Percentiles rank a stretch among this genome's conserved stretches.
These are phyloP conservation scores for Barnettozyma botsteinii DNA, from an alignment of 805 yeast genomes.

Conservation along the genomic window DNA sequence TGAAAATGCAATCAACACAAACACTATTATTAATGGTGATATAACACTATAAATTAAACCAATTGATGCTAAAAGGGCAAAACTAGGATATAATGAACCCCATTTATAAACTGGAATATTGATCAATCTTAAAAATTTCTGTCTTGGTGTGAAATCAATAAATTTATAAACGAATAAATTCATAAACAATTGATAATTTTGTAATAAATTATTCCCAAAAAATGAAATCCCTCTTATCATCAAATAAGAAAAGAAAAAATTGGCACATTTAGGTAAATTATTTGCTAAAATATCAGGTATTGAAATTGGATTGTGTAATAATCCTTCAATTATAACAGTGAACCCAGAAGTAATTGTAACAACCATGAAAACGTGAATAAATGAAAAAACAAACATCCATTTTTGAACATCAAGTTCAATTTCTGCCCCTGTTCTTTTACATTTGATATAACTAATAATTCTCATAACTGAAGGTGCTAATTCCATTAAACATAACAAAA, in stretches of 20 bases:
- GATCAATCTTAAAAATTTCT: slow-evolving; percentile 40
- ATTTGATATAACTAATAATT: slow-evolving; percentile 46
- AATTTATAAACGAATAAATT: slow-evolving; percentile 31
- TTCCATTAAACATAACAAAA: slow-evolving; percentile 58
- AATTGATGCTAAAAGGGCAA: slow-evolving; percentile 72
- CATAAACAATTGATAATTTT: slow-evolving; percentile 45
- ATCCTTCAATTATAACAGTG: slow-evolving; percentile 52
- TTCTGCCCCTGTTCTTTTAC: slow-evolving; percentile 54
- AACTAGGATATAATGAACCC: slow-evolving; percentile 76
- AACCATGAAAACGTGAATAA: slow-evolving; percentile 78
- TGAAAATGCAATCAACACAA: slow-evolving; percentile 50
- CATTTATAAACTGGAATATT: slow-evolving; percentile 48
- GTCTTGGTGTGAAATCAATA: slow-evolving; percentile 57
- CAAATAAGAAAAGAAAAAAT: slow-evolving; percentile 75
- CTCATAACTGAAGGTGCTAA: slow-evolving; percentile 55
- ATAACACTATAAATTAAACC: slow-evolving; percentile 74
- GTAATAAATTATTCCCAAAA: slow-evolving; percentile 65
- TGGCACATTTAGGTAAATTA: slow-evolving; percentile 80
- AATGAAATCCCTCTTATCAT: slow-evolving; percentile 70
- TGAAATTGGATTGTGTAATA: slow-evolving; percentile 64
- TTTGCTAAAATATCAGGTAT: slow-evolving; percentile 67
- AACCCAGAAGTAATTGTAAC: slow-evolving; percentile 81
- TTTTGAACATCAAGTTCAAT: slow-evolving; percentile 66
- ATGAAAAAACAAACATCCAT: slow-evolving; percentile 74
- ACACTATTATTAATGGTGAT: slow-evolving; percentile 69